Base-by-base conservation (phyloP, 352 stramenopile genomes). In the Phytophthora chlamydospora region DNA sequence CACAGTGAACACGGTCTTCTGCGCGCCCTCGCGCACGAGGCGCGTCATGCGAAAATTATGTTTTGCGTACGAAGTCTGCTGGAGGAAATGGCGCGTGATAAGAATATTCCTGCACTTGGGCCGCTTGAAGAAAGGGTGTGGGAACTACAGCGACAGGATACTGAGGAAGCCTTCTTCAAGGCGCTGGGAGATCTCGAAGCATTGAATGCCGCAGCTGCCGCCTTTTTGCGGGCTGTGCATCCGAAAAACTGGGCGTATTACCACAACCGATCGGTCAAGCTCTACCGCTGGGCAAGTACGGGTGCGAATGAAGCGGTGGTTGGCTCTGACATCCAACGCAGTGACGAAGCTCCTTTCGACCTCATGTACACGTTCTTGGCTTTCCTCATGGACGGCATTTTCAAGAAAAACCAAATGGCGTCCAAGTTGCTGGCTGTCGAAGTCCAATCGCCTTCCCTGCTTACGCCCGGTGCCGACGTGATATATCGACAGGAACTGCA, bases 271-370 rank as follows among this genome's bases (percentile, higher is more conserved):
- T 76, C 73, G 0, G 75, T 88, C 6, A 78, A 66, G 19, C 63
- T 86, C 16, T 94, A 89, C 60, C 71, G 80, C 42, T 94, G 85
- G 85, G 70, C 78, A 16, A 90, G 74, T 35, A 89, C 85, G 9
- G 67, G 73, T 29, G 79, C 70, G 2, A 73, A 88, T 48, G 75
- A 89, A 24, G 84, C 80, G 2, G 71, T 85, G 12, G 43, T 70
- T 5, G 84, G 80, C 21, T 86, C 82, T 13, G 82, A 89, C 21
- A 68, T 89, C 17, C 68, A 87, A 33, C 64, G 58, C 40, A 87
- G 78, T 34, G 84, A 93, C 41, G 84, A 93, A 39, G 80, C 85
- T 19, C 85, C 85, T 40, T 91, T 94, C 29, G 85, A 94, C 66
- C 59, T 94, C 35, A 70, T 92, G 44, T 94, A 94, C 43, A 81